Base-by-base conservation (phyloP, 805 yeast species). In the Cyberlindnera mycetangii region DNA sequence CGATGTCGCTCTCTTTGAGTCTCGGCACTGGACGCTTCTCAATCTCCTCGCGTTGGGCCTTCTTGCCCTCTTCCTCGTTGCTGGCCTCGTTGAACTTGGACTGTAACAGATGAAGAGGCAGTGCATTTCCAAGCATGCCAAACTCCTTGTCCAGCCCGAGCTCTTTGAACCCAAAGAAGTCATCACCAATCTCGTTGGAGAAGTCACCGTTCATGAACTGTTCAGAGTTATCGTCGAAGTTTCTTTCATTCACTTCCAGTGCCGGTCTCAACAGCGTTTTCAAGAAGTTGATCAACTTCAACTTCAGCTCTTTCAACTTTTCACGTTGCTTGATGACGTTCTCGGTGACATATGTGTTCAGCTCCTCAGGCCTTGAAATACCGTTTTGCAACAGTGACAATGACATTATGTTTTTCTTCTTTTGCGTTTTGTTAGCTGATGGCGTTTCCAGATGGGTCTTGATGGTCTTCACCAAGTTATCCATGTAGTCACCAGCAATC, bases 91-190 rank as follows among this genome's bases (percentile, higher is more conserved):
- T 81, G 38, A 86, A 71, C 47, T 84, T 74, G 8, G 95, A 81
- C 54, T 89, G 96, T 30, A 93, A 69, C 45, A 93, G 69, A 64
- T 92, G 96, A 35, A 95, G 71, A 2, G 99, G 99, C 21, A 93
- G 89, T 0, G 96, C 79, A 3, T 90, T 76, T 22, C 90, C 84
- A 39, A 89, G 66, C 60, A 92, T 70, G 10, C 92, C 90, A 62
- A 89, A 85, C 63, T 93, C 99, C 56, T 84, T 87, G 58, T 92
- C 98, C 42, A 93, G 69, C 0, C 99, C 99, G 38, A 93, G 71
- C 53, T 92, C 98, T 60, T 78, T 85, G 71, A 93, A 95, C 0
- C 99, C 99, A 68, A 95, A 95, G 74, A 90, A 93, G 67, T 93
- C 99, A 56, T 92, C 99, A 7, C 98, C 99, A 31, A 93, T 69